phyloP scores from a whole-genome alignment of 2,329 filamentous ascomycete species.

The Botryotinia calthae region DNA sequence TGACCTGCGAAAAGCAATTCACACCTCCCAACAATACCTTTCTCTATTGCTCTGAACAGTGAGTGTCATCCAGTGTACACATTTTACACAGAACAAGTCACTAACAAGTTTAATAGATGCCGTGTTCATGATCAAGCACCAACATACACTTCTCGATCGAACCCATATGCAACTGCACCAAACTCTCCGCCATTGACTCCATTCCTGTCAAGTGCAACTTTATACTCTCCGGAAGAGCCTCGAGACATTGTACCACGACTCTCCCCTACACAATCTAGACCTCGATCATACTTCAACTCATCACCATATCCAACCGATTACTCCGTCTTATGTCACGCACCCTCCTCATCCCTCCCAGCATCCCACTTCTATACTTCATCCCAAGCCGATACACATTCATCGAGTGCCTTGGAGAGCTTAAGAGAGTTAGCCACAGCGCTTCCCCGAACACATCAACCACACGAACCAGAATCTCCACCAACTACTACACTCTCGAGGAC shows the following conservation, averaged over 20 bases:
- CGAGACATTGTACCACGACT: slow-evolving; percentile 63
- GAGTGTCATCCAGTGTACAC: slow-evolving; percentile 39
- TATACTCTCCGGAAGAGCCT: slow-evolving; percentile 45
- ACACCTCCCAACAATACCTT: slow-evolving; percentile 55
- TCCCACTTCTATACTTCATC: slow-evolving; percentile 17
- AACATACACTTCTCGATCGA: slow-evolving; percentile 24
- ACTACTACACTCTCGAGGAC: slow-evolving; percentile 29
- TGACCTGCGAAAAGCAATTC: slow-evolving; percentile 67
- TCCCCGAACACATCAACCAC: slow-evolving; percentile 24
- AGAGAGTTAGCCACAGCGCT: slow-evolving; percentile 35
- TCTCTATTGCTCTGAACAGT: slow-evolving; percentile 63
- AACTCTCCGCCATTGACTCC: slow-evolving; percentile 39
- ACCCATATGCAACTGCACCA: slow-evolving; percentile 29
- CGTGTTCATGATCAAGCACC: slow-evolving; percentile 35
- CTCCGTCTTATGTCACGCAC: slow-evolving; percentile 37
- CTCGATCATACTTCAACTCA: slow-evolving; percentile 55
- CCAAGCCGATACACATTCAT: slow-evolving; percentile 23
- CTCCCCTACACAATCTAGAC: slow-evolving; percentile 60
- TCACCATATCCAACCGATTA: slow-evolving; percentile 26
- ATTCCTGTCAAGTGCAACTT: slow-evolving; percentile 43
- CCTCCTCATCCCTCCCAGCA: slow-evolving; percentile 42
- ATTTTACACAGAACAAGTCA: neutral
- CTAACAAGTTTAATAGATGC: slow-evolving; percentile 27
- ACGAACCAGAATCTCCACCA: slow-evolving; percentile 19
- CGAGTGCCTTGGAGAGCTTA: slow-evolving; percentile 33